Percentiles rank a stretch among this genome's conserved stretches.
phyloP scores from a whole-genome alignment of 164 flowering plant species.

The Nelumbo lutea region DNA sequence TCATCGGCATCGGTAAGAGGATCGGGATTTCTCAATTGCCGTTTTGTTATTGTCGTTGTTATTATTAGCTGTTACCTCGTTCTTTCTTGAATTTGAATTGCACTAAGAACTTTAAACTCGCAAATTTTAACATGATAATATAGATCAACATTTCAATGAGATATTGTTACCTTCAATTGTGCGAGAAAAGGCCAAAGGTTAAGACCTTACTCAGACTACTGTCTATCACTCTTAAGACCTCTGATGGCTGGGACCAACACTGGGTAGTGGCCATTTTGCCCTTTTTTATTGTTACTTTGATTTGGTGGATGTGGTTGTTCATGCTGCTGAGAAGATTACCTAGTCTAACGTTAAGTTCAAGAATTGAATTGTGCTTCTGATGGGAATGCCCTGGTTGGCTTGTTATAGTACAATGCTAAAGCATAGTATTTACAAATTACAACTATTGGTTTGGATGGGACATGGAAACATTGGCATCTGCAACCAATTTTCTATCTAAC shows the following conservation, averaged over 20 bases:
- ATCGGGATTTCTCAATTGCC: not conserved
- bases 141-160: too few relatives aligned
- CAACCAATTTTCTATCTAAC: not conserved
- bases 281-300: not conserved
- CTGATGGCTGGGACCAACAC: too few relatives aligned
- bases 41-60: not conserved
- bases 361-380: not conserved
- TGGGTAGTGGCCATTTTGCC: too few relatives aligned
- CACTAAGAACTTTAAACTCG: not conserved
- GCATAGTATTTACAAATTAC: too few relatives aligned
- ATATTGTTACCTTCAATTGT: too few relatives aligned
- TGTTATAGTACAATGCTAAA: not conserved
- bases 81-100: not conserved
- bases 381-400: not conserved
- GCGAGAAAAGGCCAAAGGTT: too few relatives aligned
- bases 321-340: not conserved
- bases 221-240: too few relatives aligned
- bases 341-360: not conserved
- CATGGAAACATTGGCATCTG: not conserved
- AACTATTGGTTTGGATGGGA: not conserved
- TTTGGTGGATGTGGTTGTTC: not conserved
- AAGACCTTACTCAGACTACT: too few relatives aligned
- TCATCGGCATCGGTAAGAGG: slow-evolving; percentile 80
- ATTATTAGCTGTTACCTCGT: not conserved
- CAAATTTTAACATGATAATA: not conserved